These are phyloP conservation scores for Cryptomeria japonica DNA, from an alignment of 75 land plant species.

Conservation along the genomic window DNA sequence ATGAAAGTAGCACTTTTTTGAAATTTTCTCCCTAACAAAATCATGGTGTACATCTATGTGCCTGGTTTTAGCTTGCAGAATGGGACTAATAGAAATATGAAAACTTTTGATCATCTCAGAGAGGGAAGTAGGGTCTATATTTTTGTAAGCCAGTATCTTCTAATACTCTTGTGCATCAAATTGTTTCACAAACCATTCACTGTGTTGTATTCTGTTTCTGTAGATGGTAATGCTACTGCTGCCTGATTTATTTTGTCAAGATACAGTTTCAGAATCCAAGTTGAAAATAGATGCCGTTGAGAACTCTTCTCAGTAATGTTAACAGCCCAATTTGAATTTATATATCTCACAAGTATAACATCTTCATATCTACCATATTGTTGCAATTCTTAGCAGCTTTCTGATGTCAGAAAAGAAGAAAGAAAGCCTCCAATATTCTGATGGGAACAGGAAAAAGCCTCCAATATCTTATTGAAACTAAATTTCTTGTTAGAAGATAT, in stretches of 20 bases:
- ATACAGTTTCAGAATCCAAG: background rate
- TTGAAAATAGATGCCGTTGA: background rate
- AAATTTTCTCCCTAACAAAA: no score
- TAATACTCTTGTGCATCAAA: background rate
- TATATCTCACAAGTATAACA: background rate
- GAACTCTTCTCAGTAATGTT: background rate
- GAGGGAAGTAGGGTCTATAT: background rate
- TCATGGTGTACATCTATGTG: no score
- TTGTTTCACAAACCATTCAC: background rate
- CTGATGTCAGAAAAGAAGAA: background rate
- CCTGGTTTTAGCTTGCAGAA: background rate
- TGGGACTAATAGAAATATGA: background rate
- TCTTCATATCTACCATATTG: background rate
- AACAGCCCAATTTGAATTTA: background rate
- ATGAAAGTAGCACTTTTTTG: no score
- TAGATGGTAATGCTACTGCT: background rate
- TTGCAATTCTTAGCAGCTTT: background rate
- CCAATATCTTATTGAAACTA: background rate
- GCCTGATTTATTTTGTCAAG: background rate
- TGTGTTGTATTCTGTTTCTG: background rate
- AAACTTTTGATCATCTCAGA: background rate
- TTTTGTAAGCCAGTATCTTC: background rate
- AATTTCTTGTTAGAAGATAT: background rate
- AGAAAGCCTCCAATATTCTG: no score
- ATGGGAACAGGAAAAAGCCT: no score